Percentiles rank a stretch among this genome's conserved stretches.
Conservation (phyloP, 2,329 filamentous ascomycete species). For the Xylariaceae sp. region DNA sequence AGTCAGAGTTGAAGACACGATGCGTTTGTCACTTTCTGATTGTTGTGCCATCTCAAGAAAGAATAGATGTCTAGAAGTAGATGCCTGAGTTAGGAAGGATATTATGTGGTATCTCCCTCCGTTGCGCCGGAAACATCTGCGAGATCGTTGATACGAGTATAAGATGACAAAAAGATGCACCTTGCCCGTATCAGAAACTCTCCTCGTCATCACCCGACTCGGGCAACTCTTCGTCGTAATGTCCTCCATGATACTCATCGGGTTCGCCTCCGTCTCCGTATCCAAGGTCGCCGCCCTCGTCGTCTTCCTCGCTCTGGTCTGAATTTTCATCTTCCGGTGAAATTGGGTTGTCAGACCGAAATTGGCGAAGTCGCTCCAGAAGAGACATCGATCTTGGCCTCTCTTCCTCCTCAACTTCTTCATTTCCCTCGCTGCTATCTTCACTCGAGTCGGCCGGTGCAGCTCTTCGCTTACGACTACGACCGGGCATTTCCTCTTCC, state of each 20-base stretch:
- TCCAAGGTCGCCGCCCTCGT: not conserved
- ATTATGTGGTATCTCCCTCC: too few species aligned
- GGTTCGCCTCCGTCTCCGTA: too few species aligned
- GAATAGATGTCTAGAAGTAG: too few species aligned
- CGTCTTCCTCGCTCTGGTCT: constrained; percentile 8
- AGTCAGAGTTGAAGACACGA: too few species aligned
- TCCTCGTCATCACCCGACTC: constrained; percentile 12
- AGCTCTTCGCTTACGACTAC: not conserved
- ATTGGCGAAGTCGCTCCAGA: constrained; percentile 11
- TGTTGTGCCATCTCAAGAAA: too few species aligned
- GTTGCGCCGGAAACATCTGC: too few species aligned
- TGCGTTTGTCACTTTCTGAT: too few species aligned
- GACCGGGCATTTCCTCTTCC: constrained; percentile 10
- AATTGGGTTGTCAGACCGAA: constrained; percentile 15
- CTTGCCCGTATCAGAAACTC: not conserved
- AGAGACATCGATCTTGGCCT: constrained; percentile 10
- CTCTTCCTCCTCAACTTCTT: constrained; percentile 5
- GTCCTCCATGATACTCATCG: too few species aligned
- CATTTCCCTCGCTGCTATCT: constrained; percentile 10
- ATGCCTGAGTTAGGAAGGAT: too few species aligned
- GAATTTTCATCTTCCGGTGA: constrained; percentile 6
- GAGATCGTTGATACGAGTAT: too few species aligned
- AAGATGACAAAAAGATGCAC: too few species aligned
- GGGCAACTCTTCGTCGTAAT: constrained; percentile 12
- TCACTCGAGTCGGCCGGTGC: not conserved